Evolutionary conservation across 2,329 filamentous ascomycete species (phyloP).

Genomic region (Aspergillus piperis): DNA sequence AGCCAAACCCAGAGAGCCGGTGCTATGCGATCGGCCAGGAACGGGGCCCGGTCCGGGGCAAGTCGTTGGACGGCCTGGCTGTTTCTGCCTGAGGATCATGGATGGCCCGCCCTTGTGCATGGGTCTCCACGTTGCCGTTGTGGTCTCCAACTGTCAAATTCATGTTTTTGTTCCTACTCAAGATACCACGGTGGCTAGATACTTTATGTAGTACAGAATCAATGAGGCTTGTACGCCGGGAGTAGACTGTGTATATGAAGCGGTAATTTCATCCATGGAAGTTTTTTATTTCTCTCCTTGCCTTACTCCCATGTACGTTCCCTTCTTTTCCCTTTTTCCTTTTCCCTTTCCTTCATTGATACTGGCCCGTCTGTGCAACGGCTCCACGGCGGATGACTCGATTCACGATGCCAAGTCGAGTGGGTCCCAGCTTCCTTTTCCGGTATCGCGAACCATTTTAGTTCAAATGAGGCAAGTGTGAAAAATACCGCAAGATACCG

Average conservation of each 20-base stretch:
- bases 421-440: constrained; percentile 4
- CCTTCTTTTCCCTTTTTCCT: background rate
- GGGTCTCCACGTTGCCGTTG: constrained; percentile 17
- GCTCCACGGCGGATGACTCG: background rate
- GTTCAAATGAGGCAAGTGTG: constrained; percentile 14
- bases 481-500: constrained; percentile 22
- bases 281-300: too few relatives aligned
- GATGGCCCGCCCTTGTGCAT: constrained; percentile 1
- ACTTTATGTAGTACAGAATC: too few relatives aligned
- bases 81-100: constrained; percentile 9
- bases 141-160: constrained; percentile 7
- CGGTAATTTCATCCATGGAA: too few relatives aligned
- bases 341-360: background rate
- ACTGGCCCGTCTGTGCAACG: background rate
- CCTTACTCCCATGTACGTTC: background rate
- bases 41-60: constrained; percentile 26
- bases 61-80: constrained; percentile 12
- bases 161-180: background rate
- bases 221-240: too few relatives aligned
- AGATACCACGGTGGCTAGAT: too few relatives aligned
- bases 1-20: constrained; percentile 15
- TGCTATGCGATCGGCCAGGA: constrained; percentile 31
- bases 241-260: too few relatives aligned
- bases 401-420: background rate
- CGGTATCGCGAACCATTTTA: constrained; percentile 9